These are phyloP conservation scores for Haberlea rhodopensis DNA, from an alignment of 257 asterid genomes.

Conservation along the genomic window DNA sequence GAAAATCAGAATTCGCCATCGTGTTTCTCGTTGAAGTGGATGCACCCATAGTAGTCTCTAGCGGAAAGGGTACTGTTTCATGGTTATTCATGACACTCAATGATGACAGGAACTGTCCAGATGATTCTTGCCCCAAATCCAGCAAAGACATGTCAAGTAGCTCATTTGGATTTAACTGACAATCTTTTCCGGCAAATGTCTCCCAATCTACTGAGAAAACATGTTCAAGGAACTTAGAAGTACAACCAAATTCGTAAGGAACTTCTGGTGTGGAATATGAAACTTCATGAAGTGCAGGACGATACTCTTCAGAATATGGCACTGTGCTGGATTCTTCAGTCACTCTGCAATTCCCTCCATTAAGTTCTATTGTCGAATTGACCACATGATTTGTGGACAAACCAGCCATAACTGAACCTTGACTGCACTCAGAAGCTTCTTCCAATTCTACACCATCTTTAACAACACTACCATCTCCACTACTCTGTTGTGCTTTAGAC, in stretches of 20 bases:
- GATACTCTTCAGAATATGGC: conserved; percentile 44
- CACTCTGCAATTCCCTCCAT: conserved; percentile 36
- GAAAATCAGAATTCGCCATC: conserved; percentile 42
- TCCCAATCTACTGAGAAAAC: conserved; percentile 60
- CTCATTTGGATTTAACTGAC: conserved; percentile 59
- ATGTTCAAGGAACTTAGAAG: conserved; percentile 44
- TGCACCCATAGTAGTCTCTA: conserved; percentile 37
- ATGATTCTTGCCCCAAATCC: conserved; percentile 52
- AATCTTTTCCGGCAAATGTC: conserved; percentile 51
- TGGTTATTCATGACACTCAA: conserved; percentile 37
- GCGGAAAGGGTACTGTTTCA: conserved; percentile 34
- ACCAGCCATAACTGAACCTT: conserved; percentile 51
- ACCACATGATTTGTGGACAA: conserved; percentile 45
- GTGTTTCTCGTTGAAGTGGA: conserved; percentile 40
- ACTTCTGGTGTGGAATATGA: conserved; percentile 42
- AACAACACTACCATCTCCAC: conserved; percentile 59
- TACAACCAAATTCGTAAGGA: conserved; percentile 42
- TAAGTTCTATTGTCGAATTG: conserved; percentile 33
- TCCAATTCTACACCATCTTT: conserved; percentile 57
- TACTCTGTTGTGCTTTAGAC: conserved; percentile 63
- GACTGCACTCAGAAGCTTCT: conserved; percentile 91
- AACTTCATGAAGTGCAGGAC: conserved; percentile 43
- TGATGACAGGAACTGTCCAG: conserved; percentile 46
- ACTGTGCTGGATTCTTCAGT: conserved; percentile 45
- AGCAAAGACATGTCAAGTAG: conserved; percentile 56